Percentiles rank a stretch among this genome's conserved stretches.
phyloP scores from a whole-genome alignment of 305 asterid species.

The Solanum hybrid region DNA sequence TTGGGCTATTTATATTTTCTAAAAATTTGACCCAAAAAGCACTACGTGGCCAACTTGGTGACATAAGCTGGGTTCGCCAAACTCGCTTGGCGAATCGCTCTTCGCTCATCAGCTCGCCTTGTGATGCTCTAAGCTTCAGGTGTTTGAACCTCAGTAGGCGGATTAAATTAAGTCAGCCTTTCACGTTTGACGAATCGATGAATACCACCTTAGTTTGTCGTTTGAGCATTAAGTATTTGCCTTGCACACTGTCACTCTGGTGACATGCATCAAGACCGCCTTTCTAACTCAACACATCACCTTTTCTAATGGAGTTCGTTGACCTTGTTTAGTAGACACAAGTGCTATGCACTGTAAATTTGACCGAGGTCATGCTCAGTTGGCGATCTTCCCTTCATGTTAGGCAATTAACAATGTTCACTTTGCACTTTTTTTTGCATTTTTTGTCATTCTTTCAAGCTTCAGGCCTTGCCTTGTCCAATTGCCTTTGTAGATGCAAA shows the following conservation, averaged over 20 bases:
- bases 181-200: not conserved
- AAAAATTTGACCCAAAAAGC: not conserved
- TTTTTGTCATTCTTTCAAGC: not conserved
- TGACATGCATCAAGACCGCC: not conserved
- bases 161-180: not conserved
- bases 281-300: not conserved
- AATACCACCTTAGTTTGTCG: not conserved
- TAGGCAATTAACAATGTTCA: not conserved
- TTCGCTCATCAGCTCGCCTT: not conserved
- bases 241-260: not conserved
- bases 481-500: not conserved
- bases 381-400: not conserved
- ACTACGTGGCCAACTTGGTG: not conserved
- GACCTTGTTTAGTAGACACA: not conserved
- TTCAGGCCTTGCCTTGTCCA: not conserved
- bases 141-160: not conserved
- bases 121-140: not conserved
- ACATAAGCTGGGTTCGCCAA: not conserved
- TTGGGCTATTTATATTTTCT: not conserved
- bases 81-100: too few relatives aligned
- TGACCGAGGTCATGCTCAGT: not conserved
- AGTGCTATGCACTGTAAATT: too few relatives aligned
- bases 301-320: too few relatives aligned
- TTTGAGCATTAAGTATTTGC: not conserved
- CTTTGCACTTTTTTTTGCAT: not conserved